phyloP scores from a whole-genome alignment of 2,329 filamentous ascomycete species.

The Fusarium sp. region DNA sequence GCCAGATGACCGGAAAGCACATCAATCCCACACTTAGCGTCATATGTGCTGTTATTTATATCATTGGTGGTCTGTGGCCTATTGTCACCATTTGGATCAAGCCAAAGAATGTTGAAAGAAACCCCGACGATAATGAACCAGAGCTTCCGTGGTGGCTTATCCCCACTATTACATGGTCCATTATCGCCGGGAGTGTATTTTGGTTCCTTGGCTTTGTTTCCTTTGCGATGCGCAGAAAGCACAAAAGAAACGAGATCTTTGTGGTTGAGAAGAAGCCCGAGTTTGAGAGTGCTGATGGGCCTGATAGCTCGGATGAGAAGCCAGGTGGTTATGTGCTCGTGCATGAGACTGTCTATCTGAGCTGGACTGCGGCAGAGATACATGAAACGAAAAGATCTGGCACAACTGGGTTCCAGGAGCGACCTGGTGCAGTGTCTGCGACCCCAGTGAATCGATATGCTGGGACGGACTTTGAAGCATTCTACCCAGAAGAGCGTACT shows the following conservation, averaged over 20 bases:
- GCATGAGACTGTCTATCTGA: constrained; percentile 53
- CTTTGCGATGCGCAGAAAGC: constrained; percentile 45
- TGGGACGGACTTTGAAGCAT: constrained; percentile 45
- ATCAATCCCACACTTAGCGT: constrained; percentile 49
- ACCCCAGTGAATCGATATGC: constrained; percentile 25
- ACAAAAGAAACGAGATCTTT: constrained; percentile 48
- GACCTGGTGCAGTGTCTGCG: background rate
- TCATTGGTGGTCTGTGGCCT: constrained; percentile 49
- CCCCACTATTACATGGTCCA: constrained; percentile 47
- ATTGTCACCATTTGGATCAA: constrained; percentile 50
- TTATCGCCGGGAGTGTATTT: constrained; percentile 44
- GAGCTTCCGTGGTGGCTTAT: constrained; percentile 47
- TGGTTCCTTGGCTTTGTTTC: constrained; percentile 52
- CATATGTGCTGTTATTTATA: constrained; percentile 47
- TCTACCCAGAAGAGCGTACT: constrained; percentile 26
- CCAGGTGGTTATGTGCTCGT: constrained; percentile 48
- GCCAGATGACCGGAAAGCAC: constrained; percentile 47
- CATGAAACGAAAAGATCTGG: constrained; percentile 29
- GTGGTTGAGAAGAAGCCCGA: constrained; percentile 51
- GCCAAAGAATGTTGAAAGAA: constrained; percentile 13
- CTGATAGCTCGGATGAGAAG: constrained; percentile 26
- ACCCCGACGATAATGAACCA: background rate
- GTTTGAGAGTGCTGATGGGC: constrained; percentile 46
- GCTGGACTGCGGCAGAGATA: constrained; percentile 50
- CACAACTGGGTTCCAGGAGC: constrained; percentile 13